Conservation (phyloP, 805 yeast genomes). For the Saturnispora sekii region DNA sequence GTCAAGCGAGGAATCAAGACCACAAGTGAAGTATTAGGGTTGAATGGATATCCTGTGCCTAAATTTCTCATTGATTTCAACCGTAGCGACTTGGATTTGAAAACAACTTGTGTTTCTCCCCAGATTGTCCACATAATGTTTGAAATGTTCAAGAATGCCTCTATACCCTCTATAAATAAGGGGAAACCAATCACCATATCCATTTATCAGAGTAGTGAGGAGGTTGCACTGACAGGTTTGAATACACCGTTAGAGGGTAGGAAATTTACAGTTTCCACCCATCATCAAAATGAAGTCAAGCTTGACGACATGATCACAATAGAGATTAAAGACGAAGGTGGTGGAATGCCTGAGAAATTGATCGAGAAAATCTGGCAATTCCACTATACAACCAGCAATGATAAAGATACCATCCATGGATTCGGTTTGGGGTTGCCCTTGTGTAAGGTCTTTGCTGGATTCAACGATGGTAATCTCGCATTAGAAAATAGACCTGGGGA, state of each 20-base stretch:
- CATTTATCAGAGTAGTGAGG: slow-evolving; percentile 7
- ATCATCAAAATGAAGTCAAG: neutral
- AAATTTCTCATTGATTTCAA: slow-evolving; percentile 10
- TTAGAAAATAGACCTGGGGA: slow-evolving; percentile 16
- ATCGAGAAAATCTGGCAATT: slow-evolving; percentile 23
- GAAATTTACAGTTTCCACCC: neutral
- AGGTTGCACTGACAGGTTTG: neutral
- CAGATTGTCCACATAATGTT: slow-evolving; percentile 25
- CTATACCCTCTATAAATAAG: slow-evolving; percentile 21
- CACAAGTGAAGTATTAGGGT: slow-evolving; percentile 17
- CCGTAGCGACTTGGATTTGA: neutral
- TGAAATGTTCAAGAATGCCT: slow-evolving; percentile 25
- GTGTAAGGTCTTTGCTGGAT: slow-evolving; percentile 21
- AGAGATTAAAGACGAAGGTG: slow-evolving; percentile 24
- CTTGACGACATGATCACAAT: slow-evolving; percentile 8
- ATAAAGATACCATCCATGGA: slow-evolving; percentile 24
- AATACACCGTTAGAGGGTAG: neutral
- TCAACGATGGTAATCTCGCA: slow-evolving; percentile 20
- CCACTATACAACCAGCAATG: slow-evolving; percentile 23
- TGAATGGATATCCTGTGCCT: slow-evolving; percentile 26
- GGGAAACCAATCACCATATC: slow-evolving; percentile 15
- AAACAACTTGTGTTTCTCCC: slow-evolving; percentile 21
- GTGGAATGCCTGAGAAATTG: slow-evolving; percentile 19
- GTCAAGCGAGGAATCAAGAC: slow-evolving; percentile 15
- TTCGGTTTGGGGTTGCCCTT: slow-evolving; percentile 28